phyloP scores from a whole-genome alignment of 2,329 filamentous ascomycete genomes.

The Pseudogymnoascus sp. region DNA sequence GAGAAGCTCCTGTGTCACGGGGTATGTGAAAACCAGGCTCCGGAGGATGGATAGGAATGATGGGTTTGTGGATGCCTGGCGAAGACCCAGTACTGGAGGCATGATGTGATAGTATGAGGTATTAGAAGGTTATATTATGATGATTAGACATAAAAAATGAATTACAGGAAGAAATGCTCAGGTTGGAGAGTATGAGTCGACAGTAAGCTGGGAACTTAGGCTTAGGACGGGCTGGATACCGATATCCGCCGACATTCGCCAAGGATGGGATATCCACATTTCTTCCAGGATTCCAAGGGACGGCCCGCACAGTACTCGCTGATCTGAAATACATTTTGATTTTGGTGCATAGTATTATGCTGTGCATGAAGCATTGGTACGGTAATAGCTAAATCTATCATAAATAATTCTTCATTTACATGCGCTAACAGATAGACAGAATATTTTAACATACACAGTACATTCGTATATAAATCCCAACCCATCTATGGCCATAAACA shows the following conservation, averaged over 20 bases:
- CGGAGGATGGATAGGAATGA: constrained; percentile 3
- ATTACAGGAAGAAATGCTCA: not conserved
- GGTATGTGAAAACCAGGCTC: constrained; percentile 2
- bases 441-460: not conserved
- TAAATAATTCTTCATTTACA: not conserved
- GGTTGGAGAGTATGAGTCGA: not conserved
- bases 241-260: not conserved
- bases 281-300: not conserved
- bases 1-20: constrained; percentile 4
- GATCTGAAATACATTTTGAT: not conserved
- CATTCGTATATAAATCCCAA: not conserved
- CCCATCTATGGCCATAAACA: constrained; percentile 21
- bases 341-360: not conserved
- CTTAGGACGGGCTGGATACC: not conserved
- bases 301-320: not conserved
- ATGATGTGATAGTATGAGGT: not conserved
- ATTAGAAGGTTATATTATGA: not conserved
- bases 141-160: not conserved
- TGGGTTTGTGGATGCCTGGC: not conserved
- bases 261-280: not conserved
- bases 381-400: not conserved
- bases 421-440: not conserved
- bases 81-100: not conserved
- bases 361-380: not conserved
- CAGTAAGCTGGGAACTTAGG: not conserved